phyloP scores from a whole-genome alignment of 2,329 filamentous ascomycete species.

The Trichoderma pleuroti region DNA sequence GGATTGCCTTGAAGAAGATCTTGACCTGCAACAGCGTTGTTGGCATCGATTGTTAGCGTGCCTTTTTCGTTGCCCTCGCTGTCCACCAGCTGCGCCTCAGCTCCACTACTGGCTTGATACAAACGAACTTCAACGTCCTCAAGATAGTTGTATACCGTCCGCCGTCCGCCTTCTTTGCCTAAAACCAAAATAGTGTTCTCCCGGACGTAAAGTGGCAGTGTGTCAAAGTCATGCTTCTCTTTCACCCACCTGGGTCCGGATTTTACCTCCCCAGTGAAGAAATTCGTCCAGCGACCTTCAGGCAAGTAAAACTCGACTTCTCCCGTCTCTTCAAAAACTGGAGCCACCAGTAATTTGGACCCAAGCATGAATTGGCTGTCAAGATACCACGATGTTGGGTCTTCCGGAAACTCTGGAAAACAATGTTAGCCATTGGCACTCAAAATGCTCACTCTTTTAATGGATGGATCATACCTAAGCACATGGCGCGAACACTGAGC shows the following conservation, averaged over 20 bases:
- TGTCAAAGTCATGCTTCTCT: constrained; percentile 57
- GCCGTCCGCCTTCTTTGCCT: constrained; percentile 36
- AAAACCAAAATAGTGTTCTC: constrained; percentile 50
- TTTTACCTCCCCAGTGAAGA: constrained; percentile 48
- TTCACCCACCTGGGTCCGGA: constrained; percentile 55
- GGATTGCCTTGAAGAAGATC: neutral
- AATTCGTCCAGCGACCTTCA: constrained; percentile 45
- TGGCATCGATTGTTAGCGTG: neutral
- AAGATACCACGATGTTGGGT: constrained; percentile 63
- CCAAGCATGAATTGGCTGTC: constrained; percentile 76
- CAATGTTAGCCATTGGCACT: neutral
- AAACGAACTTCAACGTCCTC: constrained; percentile 46
- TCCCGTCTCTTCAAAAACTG: constrained; percentile 60
- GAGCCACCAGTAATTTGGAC: constrained; percentile 58
- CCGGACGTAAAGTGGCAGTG: constrained; percentile 55
- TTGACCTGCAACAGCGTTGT: neutral
- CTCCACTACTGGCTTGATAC: constrained; percentile 42
- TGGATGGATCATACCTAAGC: constrained; percentile 38
- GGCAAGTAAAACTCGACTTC: constrained; percentile 64
- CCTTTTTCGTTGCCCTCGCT: neutral
- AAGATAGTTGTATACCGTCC: constrained; percentile 46
- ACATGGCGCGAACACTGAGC: constrained; percentile 60
- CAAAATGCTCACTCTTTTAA: neutral
- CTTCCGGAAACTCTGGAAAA: constrained; percentile 59
- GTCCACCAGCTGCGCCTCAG: neutral